These are phyloP conservation scores for Beauveria brongniartii DNA, from an alignment of 2,329 filamentous ascomycete species.

Conservation along the genomic window DNA sequence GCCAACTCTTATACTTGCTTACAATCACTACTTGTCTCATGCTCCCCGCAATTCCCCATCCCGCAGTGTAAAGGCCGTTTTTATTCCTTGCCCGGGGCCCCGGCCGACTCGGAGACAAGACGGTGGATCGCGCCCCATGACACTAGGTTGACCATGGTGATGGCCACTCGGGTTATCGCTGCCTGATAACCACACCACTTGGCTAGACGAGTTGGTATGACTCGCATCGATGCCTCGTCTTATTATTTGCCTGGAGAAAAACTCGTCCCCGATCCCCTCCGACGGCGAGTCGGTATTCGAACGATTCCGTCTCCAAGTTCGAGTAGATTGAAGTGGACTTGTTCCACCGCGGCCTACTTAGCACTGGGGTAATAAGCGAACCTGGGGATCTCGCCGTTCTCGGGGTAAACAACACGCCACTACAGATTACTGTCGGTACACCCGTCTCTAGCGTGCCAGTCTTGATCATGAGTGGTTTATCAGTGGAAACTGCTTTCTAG, in stretches of 20 bases:
- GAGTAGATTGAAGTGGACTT: too few species aligned
- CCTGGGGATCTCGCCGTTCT: background rate
- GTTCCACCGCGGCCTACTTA: too few species aligned
- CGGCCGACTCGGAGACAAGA: background rate
- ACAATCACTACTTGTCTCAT: background rate
- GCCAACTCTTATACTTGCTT: too few species aligned
- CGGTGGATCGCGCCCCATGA: background rate
- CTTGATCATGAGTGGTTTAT: background rate
- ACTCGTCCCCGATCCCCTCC: background rate
- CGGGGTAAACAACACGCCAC: background rate
- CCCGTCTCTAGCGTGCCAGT: background rate
- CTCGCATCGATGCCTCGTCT: background rate
- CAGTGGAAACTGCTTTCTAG: conserved; percentile 1
- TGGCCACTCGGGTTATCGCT: background rate
- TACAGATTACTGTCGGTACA: background rate
- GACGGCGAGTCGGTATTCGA: background rate
- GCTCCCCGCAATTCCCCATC: background rate
- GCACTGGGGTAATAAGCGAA: background rate
- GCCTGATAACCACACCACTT: background rate
- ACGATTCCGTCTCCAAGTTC: background rate
- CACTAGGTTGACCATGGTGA: background rate
- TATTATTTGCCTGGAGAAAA: too few species aligned
- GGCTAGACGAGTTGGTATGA: background rate
- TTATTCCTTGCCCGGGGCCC: background rate
- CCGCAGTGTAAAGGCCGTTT: background rate